phyloP scores from a whole-genome alignment of 768 basidiomycete genomes.

The Hortiboletus flavorubellus region DNA sequence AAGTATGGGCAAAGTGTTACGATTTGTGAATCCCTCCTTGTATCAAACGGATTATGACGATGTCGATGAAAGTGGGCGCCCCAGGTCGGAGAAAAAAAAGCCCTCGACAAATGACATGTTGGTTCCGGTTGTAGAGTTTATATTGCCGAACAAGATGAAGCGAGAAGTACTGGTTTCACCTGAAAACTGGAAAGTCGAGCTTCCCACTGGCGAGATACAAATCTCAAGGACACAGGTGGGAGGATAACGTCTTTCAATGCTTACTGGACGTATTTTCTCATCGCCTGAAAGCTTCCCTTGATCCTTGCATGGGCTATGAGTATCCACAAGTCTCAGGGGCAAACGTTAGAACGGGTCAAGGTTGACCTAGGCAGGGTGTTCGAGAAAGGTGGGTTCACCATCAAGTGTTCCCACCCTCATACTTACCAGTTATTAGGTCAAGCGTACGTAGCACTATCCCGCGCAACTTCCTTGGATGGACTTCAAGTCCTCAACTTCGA shows the following conservation, averaged over 20 bases:
- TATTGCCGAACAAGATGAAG: conserved; percentile 51
- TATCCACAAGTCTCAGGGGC: conserved; percentile 98
- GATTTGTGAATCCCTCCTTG: conserved; percentile 58
- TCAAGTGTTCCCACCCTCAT: not conserved
- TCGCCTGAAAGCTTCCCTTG: conserved; percentile 61
- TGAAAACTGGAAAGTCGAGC: conserved; percentile 83
- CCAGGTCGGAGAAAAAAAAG: conserved; percentile 33
- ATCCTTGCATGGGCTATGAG: conserved; percentile 98
- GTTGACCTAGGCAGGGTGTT: conserved; percentile 93
- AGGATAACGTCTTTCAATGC: not conserved
- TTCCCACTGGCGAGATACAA: conserved; percentile 81
- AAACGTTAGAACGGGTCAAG: conserved; percentile 91
- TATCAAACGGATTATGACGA: conserved; percentile 44
- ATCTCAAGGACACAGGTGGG: conserved; percentile 75
- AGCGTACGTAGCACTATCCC: conserved; percentile 89
- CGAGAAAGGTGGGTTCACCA: conserved; percentile 67
- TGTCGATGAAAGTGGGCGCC: conserved; percentile 31
- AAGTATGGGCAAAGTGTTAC: conserved; percentile 80
- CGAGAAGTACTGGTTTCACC: conserved; percentile 58
- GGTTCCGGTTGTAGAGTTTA: conserved; percentile 79
- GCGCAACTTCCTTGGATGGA: conserved; percentile 81
- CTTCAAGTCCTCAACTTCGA: conserved; percentile 84
- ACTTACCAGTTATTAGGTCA: conserved; percentile 50
- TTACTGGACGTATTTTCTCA: not conserved
- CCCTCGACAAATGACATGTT: conserved; percentile 32